Evolutionary conservation across 2,329 filamentous ascomycete species (phyloP), one percentile per base, ranked within the genome.

Genomic region (Nemania abortiva): DNA sequence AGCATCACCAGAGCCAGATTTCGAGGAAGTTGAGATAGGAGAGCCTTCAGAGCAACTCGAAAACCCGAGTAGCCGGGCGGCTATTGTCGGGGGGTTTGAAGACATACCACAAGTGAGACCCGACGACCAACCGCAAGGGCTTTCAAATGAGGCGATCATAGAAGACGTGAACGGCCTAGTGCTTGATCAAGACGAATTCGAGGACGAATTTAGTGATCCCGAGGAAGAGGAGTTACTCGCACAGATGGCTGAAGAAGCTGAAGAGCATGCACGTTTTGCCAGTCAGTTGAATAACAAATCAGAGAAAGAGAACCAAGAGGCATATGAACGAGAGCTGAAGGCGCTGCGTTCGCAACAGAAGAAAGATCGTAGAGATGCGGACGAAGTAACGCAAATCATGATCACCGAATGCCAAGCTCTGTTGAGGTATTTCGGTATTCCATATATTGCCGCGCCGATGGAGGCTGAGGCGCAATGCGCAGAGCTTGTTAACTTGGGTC

Each of bases 391-490:
- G 0, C 93, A 97, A 73, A 91, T 95, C 73, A 99, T 99, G 96
- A 90, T 98, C 49, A 89, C 91, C 0, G 97, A 99, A 81, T 98
- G 96, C 72, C 96, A 99, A 78, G 91, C 96, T 54, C 87, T 99
- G 0, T 88, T 99, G 22, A 88, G 90, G 5, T 88, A 98, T 9
- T 99, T 99, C 79, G 96, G 96, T 0, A 89, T 99, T 11, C 96
- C 96, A 0, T 99, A 99, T 77, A 91, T 99, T 74, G 99, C 95
- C 0, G 96, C 96, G 0, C 97, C 97, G 0, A 98, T 98, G 96
- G 96, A 99, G 86, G 96, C 96, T 0, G 96, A 99, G 84, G 96
- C 96, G 0, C 96, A 99, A 79, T 99, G 96, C 77, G 96, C 96
- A 0, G 93, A 97, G 81, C 88, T 99, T 3, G 95, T 99, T 0